Base-by-base conservation (phyloP, 106 monocot species). In the Platanthera guangdongensis region DNA sequence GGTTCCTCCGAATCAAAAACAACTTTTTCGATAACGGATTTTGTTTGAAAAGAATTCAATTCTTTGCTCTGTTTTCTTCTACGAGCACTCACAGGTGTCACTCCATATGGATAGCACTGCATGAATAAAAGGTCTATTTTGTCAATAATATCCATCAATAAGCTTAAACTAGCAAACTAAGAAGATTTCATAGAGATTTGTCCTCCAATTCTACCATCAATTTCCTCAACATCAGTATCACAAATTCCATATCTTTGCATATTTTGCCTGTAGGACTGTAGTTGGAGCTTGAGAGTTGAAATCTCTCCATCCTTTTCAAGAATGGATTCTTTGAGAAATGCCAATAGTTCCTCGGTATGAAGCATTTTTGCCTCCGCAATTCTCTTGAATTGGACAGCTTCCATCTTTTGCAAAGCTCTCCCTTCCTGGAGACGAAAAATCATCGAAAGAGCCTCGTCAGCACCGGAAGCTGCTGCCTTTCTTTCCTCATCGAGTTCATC, bases 401-500 rank as follows among this genome's bases (percentile, higher is more conserved):
- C 86, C 86, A 86, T 82, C 74, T 80, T 82, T 73, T 82, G 82
- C 32, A 51, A 12, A 25, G 86, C 80, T 50, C 73, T 82, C 73
- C 82, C 80, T 76, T 48, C 80, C 64, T 84, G 84, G 16, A 88
- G 84, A 11, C 84, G 84, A 73, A 84, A 74, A 45, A 88, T 88
- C 84, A 84, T 88, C 16, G 87, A 88, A 18, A 88, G 53, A 51
- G 87, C 82, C 73, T 87, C 86, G 48, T 57, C 80, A 49, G 75
- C 80, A 18, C 83, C 83, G 48, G 78, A 68, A 68, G 86, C 77
- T 39, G 83, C 83, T 64, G 86, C 86, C 71, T 80, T 74, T 54
- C 86, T 83, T 83, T 86, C 86, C 77, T 82, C 82, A 47, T 86
- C 86, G 8, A 86, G 73, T 73, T 86, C 86, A 57, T 47, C 50